Evolutionary conservation across 2,329 filamentous ascomycete genomes (phyloP).

Genomic region (Chaetomium strumarium): DNA sequence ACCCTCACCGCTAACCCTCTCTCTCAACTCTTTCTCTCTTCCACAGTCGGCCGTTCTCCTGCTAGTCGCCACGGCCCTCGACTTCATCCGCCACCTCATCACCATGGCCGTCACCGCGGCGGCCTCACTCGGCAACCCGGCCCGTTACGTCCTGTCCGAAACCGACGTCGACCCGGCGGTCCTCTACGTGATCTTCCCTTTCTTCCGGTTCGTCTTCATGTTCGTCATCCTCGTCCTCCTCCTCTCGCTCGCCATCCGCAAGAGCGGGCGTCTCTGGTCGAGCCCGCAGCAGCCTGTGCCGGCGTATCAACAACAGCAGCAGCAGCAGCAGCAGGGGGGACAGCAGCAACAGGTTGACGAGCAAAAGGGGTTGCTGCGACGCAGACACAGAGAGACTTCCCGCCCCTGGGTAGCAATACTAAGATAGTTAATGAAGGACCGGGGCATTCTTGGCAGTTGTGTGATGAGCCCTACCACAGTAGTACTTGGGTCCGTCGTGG

Average conservation of each 20-base stretch:
- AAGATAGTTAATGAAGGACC: no score
- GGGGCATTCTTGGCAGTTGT: not conserved
- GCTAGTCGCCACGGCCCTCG: slow-evolving; percentile 30
- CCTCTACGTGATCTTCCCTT: slow-evolving; percentile 11
- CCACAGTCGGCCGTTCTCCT: slow-evolving; percentile 29
- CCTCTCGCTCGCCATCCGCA: slow-evolving; percentile 21
- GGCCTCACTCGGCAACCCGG: slow-evolving; percentile 6
- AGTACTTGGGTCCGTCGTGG: no score
- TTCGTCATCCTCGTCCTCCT: slow-evolving; percentile 24
- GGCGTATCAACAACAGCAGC: not conserved
- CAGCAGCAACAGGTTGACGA: not conserved
- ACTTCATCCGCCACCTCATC: slow-evolving; percentile 25
- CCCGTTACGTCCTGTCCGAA: not conserved
- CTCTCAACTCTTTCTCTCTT: not conserved
- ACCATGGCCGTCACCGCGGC: slow-evolving; percentile 14
- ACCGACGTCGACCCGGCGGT: not conserved
- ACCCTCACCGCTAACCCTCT: not conserved
- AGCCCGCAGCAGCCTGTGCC: slow-evolving; percentile 9
- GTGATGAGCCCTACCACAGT: no score
- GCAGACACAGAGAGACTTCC: not conserved
- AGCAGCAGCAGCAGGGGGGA: slow-evolving; percentile 6
- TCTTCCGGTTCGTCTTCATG: slow-evolving; percentile 20
- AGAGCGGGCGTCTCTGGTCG: slow-evolving; percentile 25
- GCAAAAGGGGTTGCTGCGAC: not conserved
- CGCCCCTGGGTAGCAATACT: no score